Percentiles rank a stretch among this genome's conserved stretches.
Evolutionary conservation across 176 grass and related monocot genomes (phyloP).

Genomic region (Guadua angustifolia): DNA sequence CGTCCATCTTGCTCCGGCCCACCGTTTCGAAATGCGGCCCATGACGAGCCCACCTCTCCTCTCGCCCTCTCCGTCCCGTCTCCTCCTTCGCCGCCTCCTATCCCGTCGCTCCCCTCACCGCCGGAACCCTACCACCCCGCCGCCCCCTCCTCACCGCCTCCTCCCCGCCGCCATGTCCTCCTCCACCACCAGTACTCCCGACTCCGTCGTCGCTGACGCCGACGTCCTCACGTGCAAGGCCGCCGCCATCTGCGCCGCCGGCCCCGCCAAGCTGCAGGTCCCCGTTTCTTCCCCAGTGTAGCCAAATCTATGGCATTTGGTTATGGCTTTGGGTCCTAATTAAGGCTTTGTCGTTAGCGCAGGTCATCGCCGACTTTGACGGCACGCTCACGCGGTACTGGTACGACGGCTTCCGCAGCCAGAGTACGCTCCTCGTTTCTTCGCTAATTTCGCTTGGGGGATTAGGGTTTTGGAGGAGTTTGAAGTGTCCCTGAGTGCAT

Average conservation of each 20-base stretch:
- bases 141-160: not conserved
- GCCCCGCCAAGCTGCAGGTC: conserved; percentile 57
- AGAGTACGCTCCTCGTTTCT: conserved; percentile 64
- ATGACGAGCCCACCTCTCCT: conserved; percentile 43
- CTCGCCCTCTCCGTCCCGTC: conserved; percentile 38
- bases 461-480: not conserved
- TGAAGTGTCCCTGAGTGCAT: conserved; percentile 17
- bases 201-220: conserved; percentile 41
- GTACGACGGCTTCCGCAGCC: conserved; percentile 74
- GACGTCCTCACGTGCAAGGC: conserved; percentile 43
- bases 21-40: conserved; percentile 43
- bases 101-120: conserved; percentile 37
- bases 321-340: not conserved
- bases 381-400: conserved; percentile 92
- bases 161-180: conserved; percentile 20
- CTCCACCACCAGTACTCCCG: not conserved
- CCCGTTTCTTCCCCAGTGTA: not conserved
- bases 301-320: not conserved
- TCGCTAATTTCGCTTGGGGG: not conserved
- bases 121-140: conserved; percentile 32
- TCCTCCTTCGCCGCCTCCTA: conserved; percentile 39
- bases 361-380: conserved; percentile 98
- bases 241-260: conserved; percentile 53
- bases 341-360: not conserved
- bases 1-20: conserved; percentile 22